Evolutionary conservation across 2,329 filamentous ascomycete species (phyloP).

Genomic region (Diplocarpon rosae): DNA sequence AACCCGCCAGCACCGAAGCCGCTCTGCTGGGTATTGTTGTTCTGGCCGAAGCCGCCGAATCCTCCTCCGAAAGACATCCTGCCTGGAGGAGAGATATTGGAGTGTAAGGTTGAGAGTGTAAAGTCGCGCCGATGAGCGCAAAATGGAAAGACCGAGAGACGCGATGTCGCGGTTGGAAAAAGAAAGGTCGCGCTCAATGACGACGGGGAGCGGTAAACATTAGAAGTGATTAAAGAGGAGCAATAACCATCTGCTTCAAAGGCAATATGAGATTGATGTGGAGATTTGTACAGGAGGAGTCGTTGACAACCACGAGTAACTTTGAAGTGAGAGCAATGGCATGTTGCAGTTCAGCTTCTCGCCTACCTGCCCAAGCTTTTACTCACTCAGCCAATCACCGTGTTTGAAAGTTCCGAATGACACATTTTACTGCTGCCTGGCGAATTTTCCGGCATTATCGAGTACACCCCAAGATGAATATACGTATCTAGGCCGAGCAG

Average conservation of each 20-base stretch:
- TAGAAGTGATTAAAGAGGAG: slow-evolving; percentile 19
- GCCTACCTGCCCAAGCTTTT: background rate
- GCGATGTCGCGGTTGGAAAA: slow-evolving; percentile 20
- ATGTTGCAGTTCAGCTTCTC: background rate
- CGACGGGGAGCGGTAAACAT: slow-evolving; percentile 20
- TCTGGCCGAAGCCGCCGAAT: slow-evolving; percentile 49
- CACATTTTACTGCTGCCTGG: slow-evolving; percentile 9
- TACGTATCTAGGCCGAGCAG: too few species aligned
- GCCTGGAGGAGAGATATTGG: background rate
- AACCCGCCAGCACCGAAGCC: slow-evolving; percentile 39
- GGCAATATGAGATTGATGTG: slow-evolving; percentile 8
- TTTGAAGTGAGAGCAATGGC: slow-evolving; percentile 4
- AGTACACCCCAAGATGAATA: background rate
- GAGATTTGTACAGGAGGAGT: slow-evolving; percentile 7
- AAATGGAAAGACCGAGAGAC: slow-evolving; percentile 11
- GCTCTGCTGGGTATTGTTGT: slow-evolving; percentile 37
- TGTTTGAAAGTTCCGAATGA: slow-evolving; percentile 2
- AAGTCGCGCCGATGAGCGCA: slow-evolving; percentile 1
- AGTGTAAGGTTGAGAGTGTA: slow-evolving; percentile 3
- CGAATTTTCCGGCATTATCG: slow-evolving; percentile 8
- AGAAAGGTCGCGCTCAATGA: slow-evolving; percentile 21
- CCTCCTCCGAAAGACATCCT: slow-evolving; percentile 32
- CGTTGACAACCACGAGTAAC: slow-evolving; percentile 8
- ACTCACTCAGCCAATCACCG: slow-evolving; percentile 11
- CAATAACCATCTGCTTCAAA: slow-evolving; percentile 12